phyloP scores from a whole-genome alignment of 495 filamentous ascomycete species.

The Podospora sp. region DNA sequence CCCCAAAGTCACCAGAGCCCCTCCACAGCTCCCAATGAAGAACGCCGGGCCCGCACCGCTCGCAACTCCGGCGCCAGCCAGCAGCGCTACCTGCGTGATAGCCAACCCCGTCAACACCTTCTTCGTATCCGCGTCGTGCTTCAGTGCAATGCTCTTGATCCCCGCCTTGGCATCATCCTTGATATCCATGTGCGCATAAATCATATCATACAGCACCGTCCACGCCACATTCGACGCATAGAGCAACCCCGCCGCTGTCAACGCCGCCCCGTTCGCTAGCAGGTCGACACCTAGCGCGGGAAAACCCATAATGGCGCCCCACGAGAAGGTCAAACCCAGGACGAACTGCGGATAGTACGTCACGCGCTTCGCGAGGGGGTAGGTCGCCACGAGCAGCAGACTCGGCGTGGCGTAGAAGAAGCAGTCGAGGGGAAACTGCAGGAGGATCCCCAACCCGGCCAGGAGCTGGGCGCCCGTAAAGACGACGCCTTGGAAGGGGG shows the following conservation, averaged over 20 bases:
- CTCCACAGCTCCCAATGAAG: constrained; percentile 82
- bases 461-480: constrained; percentile 83
- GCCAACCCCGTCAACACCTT: constrained; percentile 77
- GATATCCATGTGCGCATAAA: constrained; percentile 99
- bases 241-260: constrained; percentile 69
- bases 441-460: constrained; percentile 75
- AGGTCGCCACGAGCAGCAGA: constrained; percentile 75
- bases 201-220: constrained; percentile 98
- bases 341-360: constrained; percentile 95
- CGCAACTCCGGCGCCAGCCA: constrained; percentile 74
- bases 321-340: constrained; percentile 90
- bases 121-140: constrained; percentile 88
- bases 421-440: constrained; percentile 84
- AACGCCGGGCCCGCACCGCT: constrained; percentile 81
- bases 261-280: constrained; percentile 62
- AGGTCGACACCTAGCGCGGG: constrained; percentile 87
- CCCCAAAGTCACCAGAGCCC: constrained; percentile 71
- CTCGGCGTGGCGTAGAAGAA: constrained; percentile 88
- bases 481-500: constrained; percentile 70
- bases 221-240: constrained; percentile 89
- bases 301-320: constrained; percentile 97
- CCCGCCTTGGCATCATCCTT: constrained; percentile 89
- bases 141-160: constrained; percentile 92
- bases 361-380: constrained; percentile 90
- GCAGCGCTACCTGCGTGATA: constrained; percentile 72